These are phyloP conservation scores for Aspergillus caelatus DNA, from an alignment of 2,329 filamentous ascomycete species.

Conservation along the genomic window DNA sequence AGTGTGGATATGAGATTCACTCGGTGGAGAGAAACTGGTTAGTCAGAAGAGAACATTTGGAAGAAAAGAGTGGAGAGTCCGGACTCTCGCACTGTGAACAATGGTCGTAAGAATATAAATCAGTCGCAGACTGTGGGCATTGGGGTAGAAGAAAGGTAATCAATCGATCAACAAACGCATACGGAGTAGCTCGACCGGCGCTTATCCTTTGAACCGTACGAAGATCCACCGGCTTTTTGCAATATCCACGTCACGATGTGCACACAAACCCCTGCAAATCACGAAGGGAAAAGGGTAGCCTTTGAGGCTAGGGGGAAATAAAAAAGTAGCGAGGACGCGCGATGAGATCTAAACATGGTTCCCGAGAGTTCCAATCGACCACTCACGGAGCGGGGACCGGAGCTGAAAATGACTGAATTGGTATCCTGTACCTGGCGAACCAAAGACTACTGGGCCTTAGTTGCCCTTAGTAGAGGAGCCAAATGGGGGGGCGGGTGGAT, in stretches of 20 bases:
- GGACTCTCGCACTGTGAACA: not conserved
- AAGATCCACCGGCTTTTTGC: constrained; percentile 14
- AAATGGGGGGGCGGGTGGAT: not conserved
- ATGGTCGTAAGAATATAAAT: constrained; percentile 8
- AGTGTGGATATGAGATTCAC: constrained; percentile 19
- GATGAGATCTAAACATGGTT: constrained; percentile 21
- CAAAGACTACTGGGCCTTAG: constrained; percentile 10
- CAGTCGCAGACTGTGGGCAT: not conserved
- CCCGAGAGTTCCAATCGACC: constrained; percentile 8
- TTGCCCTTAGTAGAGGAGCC: not conserved
- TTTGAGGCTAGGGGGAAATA: constrained; percentile 6
- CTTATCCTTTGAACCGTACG: constrained; percentile 7
- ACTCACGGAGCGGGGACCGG: constrained; percentile 6
- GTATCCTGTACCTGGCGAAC: constrained; percentile 13
- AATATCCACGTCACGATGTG: constrained; percentile 19
- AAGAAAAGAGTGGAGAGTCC: constrained; percentile 1
- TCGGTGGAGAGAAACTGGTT: not conserved
- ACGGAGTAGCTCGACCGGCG: not conserved
- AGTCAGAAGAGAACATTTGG: constrained; percentile 6
- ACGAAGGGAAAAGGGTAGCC: constrained; percentile 5
- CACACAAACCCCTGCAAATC: constrained; percentile 8
- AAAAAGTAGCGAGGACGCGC: constrained; percentile 10
- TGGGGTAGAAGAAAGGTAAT: not conserved
- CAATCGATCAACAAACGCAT: constrained; percentile 9
- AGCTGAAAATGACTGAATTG: constrained; percentile 13